Base-by-base conservation (phyloP, 2,329 filamentous ascomycete species). In the Paracamarosporium sp. region DNA sequence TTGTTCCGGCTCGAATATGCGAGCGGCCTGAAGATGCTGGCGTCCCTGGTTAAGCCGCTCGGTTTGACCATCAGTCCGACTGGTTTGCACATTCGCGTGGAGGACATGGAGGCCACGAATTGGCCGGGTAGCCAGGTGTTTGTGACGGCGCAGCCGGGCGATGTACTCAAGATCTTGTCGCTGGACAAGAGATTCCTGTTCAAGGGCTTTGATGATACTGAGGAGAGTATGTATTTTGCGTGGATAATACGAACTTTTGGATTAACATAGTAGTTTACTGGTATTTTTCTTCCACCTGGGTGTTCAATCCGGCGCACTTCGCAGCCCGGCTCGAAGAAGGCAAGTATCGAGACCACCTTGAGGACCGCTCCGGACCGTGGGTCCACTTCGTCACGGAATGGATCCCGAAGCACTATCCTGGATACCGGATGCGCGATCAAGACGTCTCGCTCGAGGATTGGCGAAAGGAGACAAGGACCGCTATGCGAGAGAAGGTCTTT, bases 271-370 rank as follows among this genome's bases (percentile, higher is more conserved):
- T 30, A 72, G 69, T 73, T 25, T 73, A 68, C 46, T 22, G 57
- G 24, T 64, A 66, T 30, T 52, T 71, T 12, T 38, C 63, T 2
- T 53, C 55, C 13, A 66, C 60, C 5, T 71, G 61, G 68, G 44
- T 70, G 3, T 73, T 72, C 56, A 61, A 72, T 17, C 64, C 65
- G 20, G 61, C 50, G 6, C 66, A 71, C 36, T 71, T 70, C 43
- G 58, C 55, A 11, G 53, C 57, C 15, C 65, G 68, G 2, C 55
- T 67, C 1, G 48, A 60, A n/a, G 62, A 71, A 8, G 57, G 60
- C 1, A 65, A 64, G 15, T 71, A 66, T 41, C 30, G 52, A 9
- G 47, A 57, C 0, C 62, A 61, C 2, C 52, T 70, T 1, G 55
- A 60, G 17, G 62, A 68, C 11, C 61, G 62, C 11, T 59, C 63